Conservation (phyloP, 148 eudicot genomes). For the Rhododendron griersonianum region DNA sequence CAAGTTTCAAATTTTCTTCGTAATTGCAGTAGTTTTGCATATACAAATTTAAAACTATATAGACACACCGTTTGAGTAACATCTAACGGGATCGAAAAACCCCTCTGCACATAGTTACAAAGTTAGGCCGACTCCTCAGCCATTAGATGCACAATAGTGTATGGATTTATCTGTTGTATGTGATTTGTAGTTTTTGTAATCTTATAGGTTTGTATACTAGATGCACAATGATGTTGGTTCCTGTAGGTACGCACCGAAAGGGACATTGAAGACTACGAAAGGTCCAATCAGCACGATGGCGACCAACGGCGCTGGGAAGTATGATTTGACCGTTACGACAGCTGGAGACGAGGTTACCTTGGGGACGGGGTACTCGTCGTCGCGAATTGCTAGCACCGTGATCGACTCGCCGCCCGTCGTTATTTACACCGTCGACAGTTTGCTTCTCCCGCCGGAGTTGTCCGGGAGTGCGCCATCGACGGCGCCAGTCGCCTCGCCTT, state of each 20-base stretch:
- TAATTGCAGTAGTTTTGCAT: too few relatives aligned
- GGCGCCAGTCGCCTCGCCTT: constrained; percentile 29
- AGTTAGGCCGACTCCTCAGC: too few relatives aligned
- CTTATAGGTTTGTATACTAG: too few relatives aligned
- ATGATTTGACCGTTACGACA: constrained; percentile 16
- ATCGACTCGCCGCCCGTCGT: constrained; percentile 34
- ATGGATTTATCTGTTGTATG: too few relatives aligned
- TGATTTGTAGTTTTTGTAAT: too few relatives aligned
- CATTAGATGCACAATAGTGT: too few relatives aligned
- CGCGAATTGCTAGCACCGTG: constrained; percentile 33
- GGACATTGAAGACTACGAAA: constrained; percentile 47
- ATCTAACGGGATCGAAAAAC: too few relatives aligned
- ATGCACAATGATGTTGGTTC: background rate
- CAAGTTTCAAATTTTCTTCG: too few relatives aligned
- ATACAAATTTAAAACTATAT: too few relatives aligned
- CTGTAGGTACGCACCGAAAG: constrained; percentile 47
- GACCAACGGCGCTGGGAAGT: constrained; percentile 52
- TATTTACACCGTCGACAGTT: constrained; percentile 54
- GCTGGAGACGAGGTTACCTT: constrained; percentile 39
- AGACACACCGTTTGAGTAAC: too few relatives aligned
- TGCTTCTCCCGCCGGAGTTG: constrained; percentile 50
- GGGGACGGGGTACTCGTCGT: constrained; percentile 27
- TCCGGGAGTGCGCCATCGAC: constrained; percentile 49
- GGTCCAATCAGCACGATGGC: constrained; percentile 44
- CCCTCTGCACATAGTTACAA: too few relatives aligned